phyloP scores from a whole-genome alignment of 2,329 filamentous ascomycete species.

The Penicillium thymicola region DNA sequence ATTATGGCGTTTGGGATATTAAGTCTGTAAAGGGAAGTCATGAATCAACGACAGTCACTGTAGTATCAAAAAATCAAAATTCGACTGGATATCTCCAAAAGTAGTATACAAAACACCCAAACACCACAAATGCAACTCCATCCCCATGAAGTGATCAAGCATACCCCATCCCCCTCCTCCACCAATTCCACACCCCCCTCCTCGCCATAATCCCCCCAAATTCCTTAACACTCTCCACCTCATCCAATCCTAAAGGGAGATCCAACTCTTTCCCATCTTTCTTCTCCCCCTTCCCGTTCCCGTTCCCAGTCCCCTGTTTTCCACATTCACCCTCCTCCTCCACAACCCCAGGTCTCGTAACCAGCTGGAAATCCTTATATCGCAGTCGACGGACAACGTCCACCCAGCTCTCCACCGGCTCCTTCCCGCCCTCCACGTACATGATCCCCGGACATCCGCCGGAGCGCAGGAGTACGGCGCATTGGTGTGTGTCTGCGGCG shows the following conservation, averaged over 20 bases:
- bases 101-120: neutral
- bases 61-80: neutral
- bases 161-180: slow-evolving; percentile 64
- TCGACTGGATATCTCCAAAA: neutral
- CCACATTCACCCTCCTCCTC: slow-evolving; percentile 15
- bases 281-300: neutral
- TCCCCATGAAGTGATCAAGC: slow-evolving; percentile 5
- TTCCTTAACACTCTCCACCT: slow-evolving; percentile 62
- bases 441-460: slow-evolving; percentile 72
- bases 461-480: slow-evolving; percentile 64
- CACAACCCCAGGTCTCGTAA: slow-evolving; percentile 49
- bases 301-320: neutral
- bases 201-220: slow-evolving; percentile 62
- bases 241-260: slow-evolving; percentile 45
- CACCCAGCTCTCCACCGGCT: slow-evolving; percentile 62
- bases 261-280: neutral
- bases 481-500: slow-evolving; percentile 56
- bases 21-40: neutral
- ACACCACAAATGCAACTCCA: neutral
- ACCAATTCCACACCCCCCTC: slow-evolving; percentile 61
- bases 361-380: slow-evolving; percentile 71
- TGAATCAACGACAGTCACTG: neutral
- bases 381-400: slow-evolving; percentile 60
- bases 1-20: slow-evolving; percentile 2
- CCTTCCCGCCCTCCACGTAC: slow-evolving; percentile 64